Evolutionary conservation across 768 basidiomycete species (phyloP), one percentile per base, ranked within the genome.

Genomic region (Macrolepiota albuminosa): DNA sequence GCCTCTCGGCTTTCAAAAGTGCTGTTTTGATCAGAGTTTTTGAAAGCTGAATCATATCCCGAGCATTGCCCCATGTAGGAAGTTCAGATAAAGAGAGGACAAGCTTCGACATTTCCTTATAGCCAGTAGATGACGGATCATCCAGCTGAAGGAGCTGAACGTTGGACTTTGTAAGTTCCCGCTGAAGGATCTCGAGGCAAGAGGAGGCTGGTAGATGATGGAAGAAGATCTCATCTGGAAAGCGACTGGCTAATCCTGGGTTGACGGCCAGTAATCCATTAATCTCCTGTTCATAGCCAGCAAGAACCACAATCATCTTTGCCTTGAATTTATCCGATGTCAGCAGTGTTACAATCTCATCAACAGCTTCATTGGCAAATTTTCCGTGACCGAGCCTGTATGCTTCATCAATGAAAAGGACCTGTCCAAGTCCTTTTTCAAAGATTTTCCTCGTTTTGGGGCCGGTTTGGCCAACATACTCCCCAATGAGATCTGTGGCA

Each of bases 221-320:
- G 75, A 88, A 86, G 26, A 70, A 62, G 16, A 89, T 73, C 58
- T 82, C 80, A 24, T 86, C 83, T 0, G 87, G 80, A 71, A 89
- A 88, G 3, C 88, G 82, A 69, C 87, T 89, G 2, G 85, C 76
- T 11, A 89, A 73, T 0, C 87, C 87, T 4, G 80, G 73, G 64
- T 89, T 89, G 60, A 84, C 78, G 1, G 71, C 61, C 58, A 89
- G 68, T 18, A 89, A 78, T 13, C 71, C 59, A 63, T 88, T 85
- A 75, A 89, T 89, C 53, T 89, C 84, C 13, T 80, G 58, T 60
- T 87, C 85, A 63, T 89, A 89, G 4, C 88, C 88, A 11, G 87
- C 87, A 2, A 89, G 76, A 57, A 89, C 82, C 58, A 89, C 81
- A 36, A 89, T 75, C 33, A 89, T 69, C 64, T 87, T 87, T 21